phyloP scores from a whole-genome alignment of 352 stramenopile species.

The Globisporangium cylindrosporum region DNA sequence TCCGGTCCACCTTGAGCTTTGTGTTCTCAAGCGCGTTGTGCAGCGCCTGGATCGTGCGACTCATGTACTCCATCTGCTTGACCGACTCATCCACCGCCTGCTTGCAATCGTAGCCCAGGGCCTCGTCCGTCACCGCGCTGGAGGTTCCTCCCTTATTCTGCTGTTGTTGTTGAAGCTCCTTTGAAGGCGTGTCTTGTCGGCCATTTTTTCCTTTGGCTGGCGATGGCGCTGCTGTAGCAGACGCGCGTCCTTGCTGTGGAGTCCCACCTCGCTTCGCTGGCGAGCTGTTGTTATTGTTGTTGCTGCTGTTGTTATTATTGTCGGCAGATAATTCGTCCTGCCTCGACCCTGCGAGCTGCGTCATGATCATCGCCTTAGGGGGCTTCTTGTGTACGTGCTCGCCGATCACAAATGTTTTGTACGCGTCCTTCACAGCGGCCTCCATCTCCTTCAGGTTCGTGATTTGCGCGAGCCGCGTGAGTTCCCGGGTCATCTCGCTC shows the following conservation, averaged over 20 bases:
- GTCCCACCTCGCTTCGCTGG: conserved; percentile 7
- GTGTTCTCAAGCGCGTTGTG: conserved; percentile 60
- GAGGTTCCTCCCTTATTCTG: conserved; percentile 1
- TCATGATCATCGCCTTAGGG: conserved; percentile 19
- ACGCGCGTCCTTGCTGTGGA: not conserved
- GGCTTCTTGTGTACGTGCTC: conserved; percentile 64
- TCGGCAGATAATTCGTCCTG: not conserved
- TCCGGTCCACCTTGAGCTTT: conserved; percentile 61
- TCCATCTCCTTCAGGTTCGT: conserved; percentile 82
- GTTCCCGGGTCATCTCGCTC: conserved; percentile 77
- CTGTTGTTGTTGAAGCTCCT: not conserved
- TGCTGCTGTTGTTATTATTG: not conserved
- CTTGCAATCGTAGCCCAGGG: conserved; percentile 69
- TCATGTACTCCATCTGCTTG: conserved; percentile 84
- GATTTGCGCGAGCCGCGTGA: conserved; percentile 66
- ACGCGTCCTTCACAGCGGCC: conserved; percentile 74
- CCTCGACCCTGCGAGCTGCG: conserved; percentile 8
- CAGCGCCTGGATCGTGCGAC: conserved; percentile 64
- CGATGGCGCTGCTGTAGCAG: conserved; percentile 12
- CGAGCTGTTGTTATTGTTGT: conserved; percentile 5
- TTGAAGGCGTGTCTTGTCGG: not conserved
- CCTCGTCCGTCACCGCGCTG: conserved; percentile 30
- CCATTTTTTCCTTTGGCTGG: conserved; percentile 7
- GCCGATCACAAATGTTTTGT: conserved; percentile 71
- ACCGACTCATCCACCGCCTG: conserved; percentile 71